A percentile compares a stretch with the other conserved stretches of the same genome.
phyloP scores from a whole-genome alignment of 495 filamentous ascomycete genomes.

The Amphirosellinia nigrospora region DNA sequence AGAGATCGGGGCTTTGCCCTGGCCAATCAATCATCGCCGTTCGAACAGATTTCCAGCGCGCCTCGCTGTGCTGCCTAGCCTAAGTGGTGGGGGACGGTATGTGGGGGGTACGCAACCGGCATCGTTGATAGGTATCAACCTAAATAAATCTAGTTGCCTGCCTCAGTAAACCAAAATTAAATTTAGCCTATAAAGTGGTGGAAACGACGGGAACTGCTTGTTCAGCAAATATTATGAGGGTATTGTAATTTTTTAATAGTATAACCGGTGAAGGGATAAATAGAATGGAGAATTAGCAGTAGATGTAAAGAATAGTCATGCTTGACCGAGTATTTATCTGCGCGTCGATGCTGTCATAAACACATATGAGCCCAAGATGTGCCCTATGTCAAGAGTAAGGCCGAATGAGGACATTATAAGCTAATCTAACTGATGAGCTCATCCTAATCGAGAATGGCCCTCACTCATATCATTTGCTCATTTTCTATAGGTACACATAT shows the following conservation, averaged over 20 bases:
- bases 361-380: background rate
- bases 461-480: background rate
- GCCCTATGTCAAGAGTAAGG: background rate
- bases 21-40: slow-evolving; percentile 14
- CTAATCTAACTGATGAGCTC: background rate
- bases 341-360: background rate
- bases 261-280: background rate
- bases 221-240: background rate
- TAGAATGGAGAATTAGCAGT: background rate
- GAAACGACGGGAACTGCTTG: background rate
- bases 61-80: background rate
- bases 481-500: slow-evolving; percentile 1
- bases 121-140: background rate
- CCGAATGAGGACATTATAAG: background rate
- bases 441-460: background rate
- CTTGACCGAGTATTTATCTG: background rate
- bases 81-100: background rate
- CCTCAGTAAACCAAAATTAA: background rate
- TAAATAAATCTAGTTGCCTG: background rate
- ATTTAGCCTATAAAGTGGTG: background rate
- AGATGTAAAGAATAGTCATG: background rate
- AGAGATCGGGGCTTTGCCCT: slow-evolving; percentile 2
- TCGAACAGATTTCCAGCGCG: background rate
- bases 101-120: slow-evolving; percentile 7
- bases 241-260: background rate